These are phyloP conservation scores for Epichloe typhina DNA, from an alignment of 2,329 filamentous ascomycete genomes.

Conservation along the genomic window DNA sequence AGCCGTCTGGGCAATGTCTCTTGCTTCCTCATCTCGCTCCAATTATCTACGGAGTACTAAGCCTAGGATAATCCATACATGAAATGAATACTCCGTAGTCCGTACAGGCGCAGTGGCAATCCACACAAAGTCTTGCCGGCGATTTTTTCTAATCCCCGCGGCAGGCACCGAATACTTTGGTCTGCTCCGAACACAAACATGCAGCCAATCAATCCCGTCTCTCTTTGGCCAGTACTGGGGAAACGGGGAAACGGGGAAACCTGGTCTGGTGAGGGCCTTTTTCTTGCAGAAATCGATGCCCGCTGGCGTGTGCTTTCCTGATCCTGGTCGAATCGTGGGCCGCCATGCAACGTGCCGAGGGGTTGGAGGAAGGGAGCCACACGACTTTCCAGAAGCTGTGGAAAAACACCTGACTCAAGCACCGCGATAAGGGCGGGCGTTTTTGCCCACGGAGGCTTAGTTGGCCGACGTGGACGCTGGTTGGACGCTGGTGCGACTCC, in stretches of 20 bases:
- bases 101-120: too few relatives aligned
- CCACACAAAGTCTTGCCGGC: too few relatives aligned
- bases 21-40: too few relatives aligned
- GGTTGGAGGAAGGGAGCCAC: neutral
- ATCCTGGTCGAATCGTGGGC: neutral
- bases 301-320: neutral
- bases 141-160: too few relatives aligned
- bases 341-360: neutral
- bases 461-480: neutral
- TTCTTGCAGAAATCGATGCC: neutral
- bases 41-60: too few relatives aligned
- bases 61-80: too few relatives aligned
- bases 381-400: neutral
- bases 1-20: constrained; percentile 2
- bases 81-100: too few relatives aligned
- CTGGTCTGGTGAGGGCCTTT: neutral
- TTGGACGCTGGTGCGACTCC: neutral
- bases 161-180: too few relatives aligned
- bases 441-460: too few relatives aligned
- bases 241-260: too few relatives aligned
- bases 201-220: neutral
- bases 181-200: neutral
- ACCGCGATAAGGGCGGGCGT: too few relatives aligned
- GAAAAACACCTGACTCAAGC: neutral
- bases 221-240: too few relatives aligned